phyloP scores from a whole-genome alignment of 1,139 yeast genomes.

The Candida mesenterica region DNA sequence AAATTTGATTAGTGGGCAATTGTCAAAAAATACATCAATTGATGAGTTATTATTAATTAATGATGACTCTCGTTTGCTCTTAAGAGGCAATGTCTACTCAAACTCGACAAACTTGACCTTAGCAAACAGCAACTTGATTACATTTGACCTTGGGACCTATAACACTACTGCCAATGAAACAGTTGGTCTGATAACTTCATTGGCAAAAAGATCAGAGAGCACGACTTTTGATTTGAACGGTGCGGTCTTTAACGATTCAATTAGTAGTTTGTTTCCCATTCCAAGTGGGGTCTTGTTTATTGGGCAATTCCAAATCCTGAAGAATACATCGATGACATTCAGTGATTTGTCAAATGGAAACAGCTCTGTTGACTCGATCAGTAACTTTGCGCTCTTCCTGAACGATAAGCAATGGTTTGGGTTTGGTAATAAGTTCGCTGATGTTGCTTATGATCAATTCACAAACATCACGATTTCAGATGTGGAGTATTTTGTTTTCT shows the following conservation, averaged over 20 bases:
- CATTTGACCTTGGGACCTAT: conserved; percentile 28
- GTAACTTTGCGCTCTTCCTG: conserved; percentile 34
- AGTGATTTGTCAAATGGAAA: conserved; percentile 33
- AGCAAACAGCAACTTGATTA: conserved; percentile 27
- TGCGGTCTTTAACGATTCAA: conserved; percentile 30
- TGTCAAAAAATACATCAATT: conserved; percentile 45
- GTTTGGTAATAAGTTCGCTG: conserved; percentile 35
- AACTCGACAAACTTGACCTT: conserved; percentile 29
- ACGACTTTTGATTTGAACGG: conserved; percentile 18
- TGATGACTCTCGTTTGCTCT: conserved; percentile 25
- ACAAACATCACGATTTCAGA: conserved; percentile 35
- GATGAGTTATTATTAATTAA: conserved; percentile 30
- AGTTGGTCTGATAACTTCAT: conserved; percentile 10
- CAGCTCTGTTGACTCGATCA: conserved; percentile 24
- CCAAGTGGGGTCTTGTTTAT: conserved; percentile 26
- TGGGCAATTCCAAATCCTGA: conserved; percentile 32
- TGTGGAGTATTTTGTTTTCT: conserved; percentile 39
- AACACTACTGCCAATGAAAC: conserved; percentile 36
- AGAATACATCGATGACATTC: conserved; percentile 20
- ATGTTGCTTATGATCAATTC: conserved; percentile 28
- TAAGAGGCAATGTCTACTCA: conserved; percentile 52
- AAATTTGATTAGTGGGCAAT: conserved; percentile 56
- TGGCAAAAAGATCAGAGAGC: conserved; percentile 18
- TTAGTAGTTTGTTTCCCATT: conserved; percentile 23
- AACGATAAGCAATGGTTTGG: conserved; percentile 32